A percentile compares a stretch with the other conserved stretches of the same genome.
Conservation (phyloP, 2,329 filamentous ascomycete genomes). For the Albifimbria verrucaria region DNA sequence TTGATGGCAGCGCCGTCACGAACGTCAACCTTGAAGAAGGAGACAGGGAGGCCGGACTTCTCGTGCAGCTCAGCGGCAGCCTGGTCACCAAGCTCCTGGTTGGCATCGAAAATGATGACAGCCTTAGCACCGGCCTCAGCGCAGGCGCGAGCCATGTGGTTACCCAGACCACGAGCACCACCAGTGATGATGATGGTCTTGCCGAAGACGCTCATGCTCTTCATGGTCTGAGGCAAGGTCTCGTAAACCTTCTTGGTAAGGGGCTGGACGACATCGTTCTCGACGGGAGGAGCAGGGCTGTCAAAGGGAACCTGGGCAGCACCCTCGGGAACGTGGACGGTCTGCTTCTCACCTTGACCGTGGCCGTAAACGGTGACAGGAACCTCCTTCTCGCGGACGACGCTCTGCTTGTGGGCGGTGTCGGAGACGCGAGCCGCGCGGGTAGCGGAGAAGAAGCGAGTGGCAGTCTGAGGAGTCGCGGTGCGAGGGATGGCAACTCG, state of each 20-base stretch:
- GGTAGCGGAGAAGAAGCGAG: slow-evolving; percentile 31
- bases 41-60: slow-evolving; percentile 69
- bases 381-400: slow-evolving; percentile 55
- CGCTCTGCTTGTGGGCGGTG: slow-evolving; percentile 45
- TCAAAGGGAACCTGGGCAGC: slow-evolving; percentile 40
- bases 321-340: slow-evolving; percentile 46
- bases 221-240: slow-evolving; percentile 60
- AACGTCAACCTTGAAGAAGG: slow-evolving; percentile 77
- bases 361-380: slow-evolving; percentile 52
- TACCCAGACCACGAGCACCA: slow-evolving; percentile 73
- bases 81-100: slow-evolving; percentile 70
- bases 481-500: slow-evolving; percentile 24
- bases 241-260: slow-evolving; percentile 52
- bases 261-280: slow-evolving; percentile 48
- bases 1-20: slow-evolving; percentile 68
- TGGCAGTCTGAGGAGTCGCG: slow-evolving; percentile 18
- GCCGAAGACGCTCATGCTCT: slow-evolving; percentile 65
- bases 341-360: slow-evolving; percentile 52
- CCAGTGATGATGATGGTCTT: slow-evolving; percentile 73
- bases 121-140: slow-evolving; percentile 73
- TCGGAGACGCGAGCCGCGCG: slow-evolving; percentile 29
- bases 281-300: slow-evolving; percentile 33
- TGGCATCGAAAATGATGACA: slow-evolving; percentile 73
- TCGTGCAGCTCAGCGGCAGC: slow-evolving; percentile 67
- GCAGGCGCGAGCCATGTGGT: slow-evolving; percentile 75